These are phyloP conservation scores for Dorcoceras hygrometricum DNA, from an alignment of 257 asterid species.

Conservation along the genomic window DNA sequence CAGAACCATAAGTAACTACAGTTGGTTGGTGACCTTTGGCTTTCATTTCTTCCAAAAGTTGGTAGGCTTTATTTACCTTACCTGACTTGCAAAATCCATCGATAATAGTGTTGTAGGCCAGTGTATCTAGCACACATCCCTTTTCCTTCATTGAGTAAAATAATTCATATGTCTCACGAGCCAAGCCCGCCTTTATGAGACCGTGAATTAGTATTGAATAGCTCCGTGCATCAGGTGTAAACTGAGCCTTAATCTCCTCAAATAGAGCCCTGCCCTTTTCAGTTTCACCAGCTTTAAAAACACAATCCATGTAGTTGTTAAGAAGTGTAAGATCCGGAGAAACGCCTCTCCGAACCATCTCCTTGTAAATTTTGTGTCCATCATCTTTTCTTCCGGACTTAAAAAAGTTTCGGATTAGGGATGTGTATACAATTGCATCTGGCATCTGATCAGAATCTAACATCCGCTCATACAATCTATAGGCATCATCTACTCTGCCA, in stretches of 20 bases:
- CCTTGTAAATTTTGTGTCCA: slow-evolving; percentile 89
- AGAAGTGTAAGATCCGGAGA: slow-evolving; percentile 73
- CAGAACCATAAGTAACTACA: slow-evolving; percentile 87
- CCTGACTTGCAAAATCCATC: slow-evolving; percentile 96
- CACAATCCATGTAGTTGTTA: slow-evolving; percentile 88
- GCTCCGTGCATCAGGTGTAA: slow-evolving; percentile 78
- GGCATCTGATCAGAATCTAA: slow-evolving; percentile 57
- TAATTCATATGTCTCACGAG: slow-evolving; percentile 77
- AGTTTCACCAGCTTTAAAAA: slow-evolving; percentile 75
- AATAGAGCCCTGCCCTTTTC: slow-evolving; percentile 79
- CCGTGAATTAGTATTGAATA: slow-evolving; percentile 90
- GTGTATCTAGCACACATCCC: slow-evolving; percentile 77
- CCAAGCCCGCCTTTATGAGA: slow-evolving; percentile 82
- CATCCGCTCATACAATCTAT: slow-evolving; percentile 80
- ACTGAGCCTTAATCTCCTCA: slow-evolving; percentile 61
- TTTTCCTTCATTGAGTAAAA: slow-evolving; percentile 88
- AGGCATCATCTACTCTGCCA: slow-evolving; percentile 84
- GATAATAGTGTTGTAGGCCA: slow-evolving; percentile 81
- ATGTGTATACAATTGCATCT: slow-evolving; percentile 74
- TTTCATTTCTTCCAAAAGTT: slow-evolving; percentile 93
- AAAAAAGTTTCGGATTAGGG: slow-evolving; percentile 82
- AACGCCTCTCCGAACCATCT: slow-evolving; percentile 61
- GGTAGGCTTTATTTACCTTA: slow-evolving; percentile 93
- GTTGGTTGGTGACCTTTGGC: slow-evolving; percentile 73
- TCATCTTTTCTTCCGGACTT: slow-evolving; percentile 75